phyloP scores from a whole-genome alignment of 208 protist genomes.

The Angomonas deanei region DNA sequence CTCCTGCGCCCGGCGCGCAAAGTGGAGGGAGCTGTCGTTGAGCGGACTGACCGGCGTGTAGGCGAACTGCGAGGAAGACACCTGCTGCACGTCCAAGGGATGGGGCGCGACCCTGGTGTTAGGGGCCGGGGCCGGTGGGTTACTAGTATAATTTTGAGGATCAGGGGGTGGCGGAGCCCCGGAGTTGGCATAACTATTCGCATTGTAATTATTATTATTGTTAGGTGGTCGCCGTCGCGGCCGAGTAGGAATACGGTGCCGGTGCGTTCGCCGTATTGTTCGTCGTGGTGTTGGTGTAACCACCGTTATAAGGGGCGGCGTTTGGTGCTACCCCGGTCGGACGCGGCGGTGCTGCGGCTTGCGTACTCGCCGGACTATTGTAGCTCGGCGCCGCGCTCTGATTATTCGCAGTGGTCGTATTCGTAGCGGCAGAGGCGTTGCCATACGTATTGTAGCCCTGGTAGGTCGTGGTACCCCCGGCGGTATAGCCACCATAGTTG shows the following conservation, averaged over 20 bases:
- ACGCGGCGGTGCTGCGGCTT: not conserved
- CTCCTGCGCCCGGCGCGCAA: constrained; percentile 29
- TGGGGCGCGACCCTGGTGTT: not conserved
- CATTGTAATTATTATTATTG: not conserved
- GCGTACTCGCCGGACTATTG: constrained; percentile 1
- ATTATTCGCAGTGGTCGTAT: no score
- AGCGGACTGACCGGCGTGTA: not conserved
- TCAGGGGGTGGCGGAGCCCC: not conserved
- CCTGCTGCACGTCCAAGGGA: not conserved
- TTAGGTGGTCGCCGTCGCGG: not conserved
- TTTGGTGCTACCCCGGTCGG: no score
- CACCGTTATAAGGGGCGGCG: no score
- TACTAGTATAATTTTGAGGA: no score
- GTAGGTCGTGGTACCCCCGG: not conserved
- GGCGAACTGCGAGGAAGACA: constrained; percentile 1
- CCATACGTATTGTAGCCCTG: not conserved
- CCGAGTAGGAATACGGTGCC: constrained; percentile 4
- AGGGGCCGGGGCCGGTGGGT: not conserved
- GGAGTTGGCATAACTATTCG: not conserved
- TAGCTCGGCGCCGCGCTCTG: no score
- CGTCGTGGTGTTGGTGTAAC: not conserved
- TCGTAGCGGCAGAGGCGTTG: not conserved
- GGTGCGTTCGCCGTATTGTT: not conserved
- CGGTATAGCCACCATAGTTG: constrained; percentile 8
- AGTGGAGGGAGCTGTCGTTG: constrained; percentile 11